phyloP scores from a whole-genome alignment of 164 flowering plant genomes.

The Magnolia sinica region DNA sequence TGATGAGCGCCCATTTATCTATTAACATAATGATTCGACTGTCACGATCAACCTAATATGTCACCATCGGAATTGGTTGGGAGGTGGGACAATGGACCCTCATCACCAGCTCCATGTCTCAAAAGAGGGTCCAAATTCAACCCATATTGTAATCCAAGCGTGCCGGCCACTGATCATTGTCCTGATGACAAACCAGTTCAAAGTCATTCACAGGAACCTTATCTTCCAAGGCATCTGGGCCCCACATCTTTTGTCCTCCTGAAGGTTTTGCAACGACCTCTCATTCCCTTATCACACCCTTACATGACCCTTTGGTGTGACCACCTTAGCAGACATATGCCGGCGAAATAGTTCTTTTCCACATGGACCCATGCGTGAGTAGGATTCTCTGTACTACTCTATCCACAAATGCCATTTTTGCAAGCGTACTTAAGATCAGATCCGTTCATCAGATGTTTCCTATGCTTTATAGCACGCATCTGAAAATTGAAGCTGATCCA shows the following conservation, averaged over 20 bases:
- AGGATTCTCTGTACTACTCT: not conserved
- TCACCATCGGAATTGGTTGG: not conserved
- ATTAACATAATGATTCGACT: no score
- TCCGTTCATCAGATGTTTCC: no score
- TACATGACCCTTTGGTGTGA: not conserved
- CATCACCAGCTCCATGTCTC: constrained; percentile 23
- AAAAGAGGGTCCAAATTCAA: constrained; percentile 11
- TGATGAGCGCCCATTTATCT: no score
- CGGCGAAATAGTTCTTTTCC: not conserved
- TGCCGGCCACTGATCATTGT: constrained; percentile 37
- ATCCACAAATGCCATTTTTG: no score
- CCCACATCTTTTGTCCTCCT: constrained; percentile 14
- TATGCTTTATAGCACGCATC: no score
- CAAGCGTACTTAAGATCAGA: no score
- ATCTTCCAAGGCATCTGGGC: constrained; percentile 21
- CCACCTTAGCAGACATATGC: not conserved
- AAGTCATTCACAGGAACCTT: constrained; percentile 24
- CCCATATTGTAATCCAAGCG: constrained; percentile 5
- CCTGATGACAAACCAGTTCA: constrained; percentile 20
- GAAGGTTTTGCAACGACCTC: not conserved
- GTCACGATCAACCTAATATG: no score
- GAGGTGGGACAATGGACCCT: not conserved
- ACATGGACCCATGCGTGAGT: not conserved
- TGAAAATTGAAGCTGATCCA: no score
- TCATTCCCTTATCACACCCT: not conserved